A percentile compares a stretch with the other conserved stretches of the same genome.
These are phyloP conservation scores for Gamsiella multidivaricata DNA, from an alignment of 192 early-diverging fungal species.

Conservation along the genomic window DNA sequence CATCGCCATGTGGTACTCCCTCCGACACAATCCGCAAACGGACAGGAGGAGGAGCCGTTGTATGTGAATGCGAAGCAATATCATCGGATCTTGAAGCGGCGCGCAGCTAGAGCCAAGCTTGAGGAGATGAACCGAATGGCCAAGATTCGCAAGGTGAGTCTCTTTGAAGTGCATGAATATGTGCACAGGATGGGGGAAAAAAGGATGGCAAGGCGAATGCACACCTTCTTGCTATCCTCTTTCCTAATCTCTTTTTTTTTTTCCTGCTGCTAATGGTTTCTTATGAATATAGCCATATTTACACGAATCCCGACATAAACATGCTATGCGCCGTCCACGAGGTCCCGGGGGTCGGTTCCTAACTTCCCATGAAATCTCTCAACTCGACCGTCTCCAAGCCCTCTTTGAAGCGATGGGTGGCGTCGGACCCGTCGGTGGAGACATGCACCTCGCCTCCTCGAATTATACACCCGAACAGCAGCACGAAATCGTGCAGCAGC, in stretches of 20 bases:
- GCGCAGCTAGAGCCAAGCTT: conserved; percentile 86
- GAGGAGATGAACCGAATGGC: conserved; percentile 81
- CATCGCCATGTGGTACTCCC: conserved; percentile 4
- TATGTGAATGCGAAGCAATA: conserved; percentile 62
- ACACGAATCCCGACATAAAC: conserved; percentile 96
- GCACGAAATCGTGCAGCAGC: conserved; percentile 28
- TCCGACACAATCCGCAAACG: background rate
- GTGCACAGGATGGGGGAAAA: background rate
- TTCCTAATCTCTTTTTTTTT: background rate
- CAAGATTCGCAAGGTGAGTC: conserved; percentile 75
- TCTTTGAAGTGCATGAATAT: background rate
- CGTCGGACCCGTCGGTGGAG: conserved; percentile 26
- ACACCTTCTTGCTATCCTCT: background rate
- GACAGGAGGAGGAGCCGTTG: conserved; percentile 31
- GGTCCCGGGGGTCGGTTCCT: conserved; percentile 98
- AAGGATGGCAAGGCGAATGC: background rate
- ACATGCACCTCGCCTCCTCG: conserved; percentile 28
- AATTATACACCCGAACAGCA: conserved; percentile 36
- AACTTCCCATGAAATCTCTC: conserved; percentile 58
- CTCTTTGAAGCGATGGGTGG: conserved; percentile 23
- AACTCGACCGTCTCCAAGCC: conserved; percentile 45
- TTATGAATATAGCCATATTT: conserved; percentile 85
- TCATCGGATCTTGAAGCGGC: conserved; percentile 94
- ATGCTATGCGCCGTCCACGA: conserved; percentile 95
- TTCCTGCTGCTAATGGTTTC: background rate